Base-by-base conservation (phyloP, 2,329 filamentous ascomycete genomes). In the Xylariaceae sp. region DNA sequence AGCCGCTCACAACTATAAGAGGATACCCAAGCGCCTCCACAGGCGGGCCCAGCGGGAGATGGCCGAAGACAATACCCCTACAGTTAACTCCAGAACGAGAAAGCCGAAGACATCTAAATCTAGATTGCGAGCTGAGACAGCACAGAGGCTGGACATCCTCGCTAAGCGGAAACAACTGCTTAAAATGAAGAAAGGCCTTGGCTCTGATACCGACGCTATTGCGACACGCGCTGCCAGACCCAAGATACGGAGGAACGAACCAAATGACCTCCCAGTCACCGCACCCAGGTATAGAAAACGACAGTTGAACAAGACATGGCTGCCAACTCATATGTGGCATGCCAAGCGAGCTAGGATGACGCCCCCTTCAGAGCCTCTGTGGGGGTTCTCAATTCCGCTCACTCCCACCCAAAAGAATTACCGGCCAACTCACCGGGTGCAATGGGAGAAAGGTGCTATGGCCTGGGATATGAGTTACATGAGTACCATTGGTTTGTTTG, bases 381-480 rank as follows among this genome's bases (percentile, higher is more conserved):
- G 95, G 95, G 85, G 92, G 36, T 96, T 97, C 73, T 86, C 91
- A 1, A 78, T 98, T 21, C 92, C 93, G 0, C 73, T 96, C 62
- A 92, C 90, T 4, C 92, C 94, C 0, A 96, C 90, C 24, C 88
- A 92, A 70, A 99, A 99, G 78, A 87, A 89, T 48, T 97, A 97
- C 71, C 82, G 95, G 47, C 86, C 91, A 41, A 95, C 91, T 0
- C 92, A 98, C 77, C 86, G 93, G 62, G 88, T 91, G 19, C 85
- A 87, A 49, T 87, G 87, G 24, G 82, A 88, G 49, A 85, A 88
- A 63, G 93, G 95, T 4, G 89, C 89, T 19, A 80, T 98, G 39
- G 87, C 87, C 1, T 98, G 94, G 92, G 95, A 99, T 74, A 91
- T 87, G 79, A 98, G 93, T 72, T 99, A 97, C 71, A 89, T 95